Evolutionary conservation across 75 land plant genomes (phyloP).

Genomic region (Pinus tabuliformis): DNA sequence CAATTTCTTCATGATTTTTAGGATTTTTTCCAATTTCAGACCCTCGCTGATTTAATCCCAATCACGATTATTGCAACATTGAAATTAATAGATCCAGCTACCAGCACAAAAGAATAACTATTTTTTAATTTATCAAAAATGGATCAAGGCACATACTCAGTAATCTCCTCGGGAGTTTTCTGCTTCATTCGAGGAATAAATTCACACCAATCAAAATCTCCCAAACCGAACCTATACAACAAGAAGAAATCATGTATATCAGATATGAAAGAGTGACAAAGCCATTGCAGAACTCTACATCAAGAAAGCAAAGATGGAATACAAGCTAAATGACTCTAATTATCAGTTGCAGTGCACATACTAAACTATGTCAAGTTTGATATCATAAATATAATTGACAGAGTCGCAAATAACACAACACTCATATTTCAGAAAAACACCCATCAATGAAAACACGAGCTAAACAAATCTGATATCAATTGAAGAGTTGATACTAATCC

Average conservation of each 20-base stretch:
- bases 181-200: constrained; percentile 82
- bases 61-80: too few relatives aligned
- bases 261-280: neutral
- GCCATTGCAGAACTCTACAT: neutral
- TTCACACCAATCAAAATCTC: constrained; percentile 89
- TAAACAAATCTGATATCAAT: neutral
- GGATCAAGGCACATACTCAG: constrained; percentile 47
- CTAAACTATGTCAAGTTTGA: neutral
- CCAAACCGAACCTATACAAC: constrained; percentile 77
- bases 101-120: neutral
- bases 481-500: neutral
- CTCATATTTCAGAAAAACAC: neutral
- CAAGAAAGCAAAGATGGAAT: neutral
- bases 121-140: neutral
- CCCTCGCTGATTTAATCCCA: too few relatives aligned
- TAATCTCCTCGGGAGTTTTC: constrained; percentile 76
- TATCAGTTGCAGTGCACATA: neutral
- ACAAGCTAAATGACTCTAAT: neutral
- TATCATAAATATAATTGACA: neutral
- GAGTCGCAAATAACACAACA: neutral
- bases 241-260: neutral
- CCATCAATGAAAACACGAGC: neutral
- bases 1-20: too few relatives aligned
- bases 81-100: neutral
- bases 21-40: too few relatives aligned